phyloP scores from a whole-genome alignment of 129 eudicot species.

The Cynara cardunculus region DNA sequence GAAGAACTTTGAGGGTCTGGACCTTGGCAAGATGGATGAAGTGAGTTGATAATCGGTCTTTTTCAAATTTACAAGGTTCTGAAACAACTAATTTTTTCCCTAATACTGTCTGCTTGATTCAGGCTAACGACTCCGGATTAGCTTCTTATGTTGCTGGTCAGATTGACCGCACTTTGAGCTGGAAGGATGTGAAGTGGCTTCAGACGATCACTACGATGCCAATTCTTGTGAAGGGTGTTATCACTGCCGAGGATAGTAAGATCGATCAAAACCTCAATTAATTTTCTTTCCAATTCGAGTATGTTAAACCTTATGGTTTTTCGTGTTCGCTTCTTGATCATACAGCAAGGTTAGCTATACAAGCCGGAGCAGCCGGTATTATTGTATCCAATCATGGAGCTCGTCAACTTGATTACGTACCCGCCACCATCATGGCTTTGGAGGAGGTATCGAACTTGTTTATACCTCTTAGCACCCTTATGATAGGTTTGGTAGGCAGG shows the following conservation, averaged over 20 bases:
- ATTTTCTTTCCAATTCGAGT: not conserved
- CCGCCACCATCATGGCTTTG: slow-evolving; percentile 70
- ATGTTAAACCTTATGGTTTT: not conserved
- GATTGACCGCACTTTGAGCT: slow-evolving; percentile 84
- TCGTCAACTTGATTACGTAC: slow-evolving; percentile 79
- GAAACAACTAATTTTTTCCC: not conserved
- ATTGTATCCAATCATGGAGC: slow-evolving; percentile 84
- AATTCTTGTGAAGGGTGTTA: slow-evolving; percentile 73
- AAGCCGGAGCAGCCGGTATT: slow-evolving; percentile 68
- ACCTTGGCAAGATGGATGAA: slow-evolving; percentile 82
- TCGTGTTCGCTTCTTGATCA: not conserved
- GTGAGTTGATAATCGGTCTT: slow-evolving; percentile 37
- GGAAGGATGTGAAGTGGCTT: slow-evolving; percentile 88
- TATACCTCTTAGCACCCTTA: not conserved
- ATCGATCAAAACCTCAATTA: not conserved
- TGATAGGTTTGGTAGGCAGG: too few relatives aligned
- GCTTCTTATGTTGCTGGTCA: slow-evolving; percentile 89
- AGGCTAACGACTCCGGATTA: slow-evolving; percentile 82
- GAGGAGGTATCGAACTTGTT: slow-evolving; percentile 55
- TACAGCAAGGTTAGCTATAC: slow-evolving; percentile 69
- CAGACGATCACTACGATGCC: slow-evolving; percentile 63
- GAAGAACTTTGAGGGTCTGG: slow-evolving; percentile 80
- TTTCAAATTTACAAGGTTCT: not conserved
- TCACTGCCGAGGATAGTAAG: slow-evolving; percentile 83
- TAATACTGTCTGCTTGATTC: slow-evolving; percentile 12